Base-by-base conservation (phyloP, 495 filamentous ascomycete species). In the Saxophila tyrrhenica region DNA sequence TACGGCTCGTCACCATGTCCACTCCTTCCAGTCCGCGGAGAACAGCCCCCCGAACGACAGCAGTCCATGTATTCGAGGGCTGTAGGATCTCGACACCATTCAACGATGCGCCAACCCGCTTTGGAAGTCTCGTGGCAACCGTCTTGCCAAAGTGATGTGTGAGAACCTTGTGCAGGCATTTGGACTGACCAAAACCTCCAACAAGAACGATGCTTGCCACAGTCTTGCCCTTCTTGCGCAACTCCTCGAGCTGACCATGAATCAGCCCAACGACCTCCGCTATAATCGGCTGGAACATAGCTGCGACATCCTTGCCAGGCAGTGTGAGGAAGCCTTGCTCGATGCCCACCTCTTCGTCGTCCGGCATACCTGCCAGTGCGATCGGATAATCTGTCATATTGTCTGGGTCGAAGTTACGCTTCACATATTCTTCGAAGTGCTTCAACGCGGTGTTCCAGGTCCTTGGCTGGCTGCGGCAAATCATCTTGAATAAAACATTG, bases 361-460 rank as follows among this genome's bases (percentile, higher is more conserved):
- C 68, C 5, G 57, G 22, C 3, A 69, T 49, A 2, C 55, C 53
- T 7, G 64, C 60, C 42, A 63, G 59, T 0, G 66, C 61, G 29
- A 35, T 35, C n/a, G n/a, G n/a, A n/a, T n/a, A 63, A 13, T 64
- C 57, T 21, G 64, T 50, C 10, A 68, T 47, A 3, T 57, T 49
- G 23, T 32, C 25, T 2, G 55, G 50, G 16, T 52, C 25, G 42
- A 57, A 57, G 39, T 52, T 57, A 16, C 81, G 74, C 66, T 84
- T 85, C 2, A 85, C 78, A 56, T 81, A 84, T 53, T 64, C 61
- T 20, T 64, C 61, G 42, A 62, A 64, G 42, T 59, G 52, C 22
- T 52, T 52, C 17, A 57, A 17, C 17, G 55, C 55, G n/a, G 47
- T 49, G 2, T 24, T 3, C 39, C 46, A 54, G 22, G 21, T 39